Percentiles rank a stretch among this genome's conserved stretches.
These are phyloP conservation scores for Kluyveromyces sp. DNA, from an alignment of 1,139 yeast genomes.

Conservation along the genomic window DNA sequence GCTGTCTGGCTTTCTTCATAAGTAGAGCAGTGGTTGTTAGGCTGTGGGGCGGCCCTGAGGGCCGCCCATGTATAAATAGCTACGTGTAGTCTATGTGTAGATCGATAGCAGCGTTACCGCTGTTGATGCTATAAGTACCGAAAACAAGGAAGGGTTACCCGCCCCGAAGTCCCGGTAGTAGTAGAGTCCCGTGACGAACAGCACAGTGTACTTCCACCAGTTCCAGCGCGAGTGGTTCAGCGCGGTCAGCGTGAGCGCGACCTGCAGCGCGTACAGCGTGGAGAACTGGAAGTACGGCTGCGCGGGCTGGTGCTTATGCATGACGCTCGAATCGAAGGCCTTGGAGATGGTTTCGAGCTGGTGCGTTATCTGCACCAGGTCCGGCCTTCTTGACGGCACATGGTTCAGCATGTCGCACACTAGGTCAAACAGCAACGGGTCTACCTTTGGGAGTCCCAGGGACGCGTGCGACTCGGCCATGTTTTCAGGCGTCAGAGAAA, in stretches of 20 bases:
- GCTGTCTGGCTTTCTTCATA: constrained; percentile 4
- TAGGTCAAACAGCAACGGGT: constrained; percentile 36
- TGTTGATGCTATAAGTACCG: background rate
- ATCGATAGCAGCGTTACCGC: constrained; percentile 1
- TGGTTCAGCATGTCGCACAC: constrained; percentile 34
- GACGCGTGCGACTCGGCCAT: constrained; percentile 18
- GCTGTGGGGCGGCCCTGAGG: too few species aligned
- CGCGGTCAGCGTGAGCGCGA: constrained; percentile 2
- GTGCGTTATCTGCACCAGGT: constrained; percentile 37
- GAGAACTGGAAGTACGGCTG: constrained; percentile 1
- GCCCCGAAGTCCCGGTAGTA: background rate
- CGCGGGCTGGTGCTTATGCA: background rate
- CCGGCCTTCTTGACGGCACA: constrained; percentile 39
- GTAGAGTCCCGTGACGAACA: constrained; percentile 4
- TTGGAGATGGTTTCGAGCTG: constrained; percentile 23
- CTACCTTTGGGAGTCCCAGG: constrained; percentile 30
- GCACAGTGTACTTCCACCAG: constrained; percentile 6
- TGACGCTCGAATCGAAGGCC: background rate
- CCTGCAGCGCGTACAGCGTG: constrained; percentile 2
- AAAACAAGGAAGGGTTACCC: constrained; percentile 4
- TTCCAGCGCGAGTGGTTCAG: constrained; percentile 4
- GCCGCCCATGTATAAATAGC: too few species aligned
- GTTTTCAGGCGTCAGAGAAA: constrained; percentile 24
- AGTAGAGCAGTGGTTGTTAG: background rate
- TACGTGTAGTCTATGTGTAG: background rate